phyloP scores from a whole-genome alignment of 345 rosid genomes.

The Hibiscus mutabilis region DNA sequence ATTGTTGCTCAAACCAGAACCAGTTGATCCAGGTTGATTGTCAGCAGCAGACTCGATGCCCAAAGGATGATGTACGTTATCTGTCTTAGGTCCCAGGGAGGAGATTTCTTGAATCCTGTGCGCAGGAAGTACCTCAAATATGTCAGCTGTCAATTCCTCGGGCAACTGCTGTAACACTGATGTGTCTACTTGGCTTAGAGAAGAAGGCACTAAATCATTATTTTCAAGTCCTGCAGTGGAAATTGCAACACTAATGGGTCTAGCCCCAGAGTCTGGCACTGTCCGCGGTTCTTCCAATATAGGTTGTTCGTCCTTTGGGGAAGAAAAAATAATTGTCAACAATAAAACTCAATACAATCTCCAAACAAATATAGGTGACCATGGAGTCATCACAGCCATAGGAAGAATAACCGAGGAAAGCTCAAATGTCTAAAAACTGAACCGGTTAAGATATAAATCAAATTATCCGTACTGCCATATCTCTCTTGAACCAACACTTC shows the following conservation, averaged over 20 bases:
- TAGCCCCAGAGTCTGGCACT: conserved; percentile 18
- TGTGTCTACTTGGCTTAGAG: conserved; percentile 74
- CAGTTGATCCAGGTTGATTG: conserved; percentile 23
- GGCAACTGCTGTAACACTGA: conserved; percentile 80
- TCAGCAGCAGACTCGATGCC: conserved; percentile 24
- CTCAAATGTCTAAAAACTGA: background rate
- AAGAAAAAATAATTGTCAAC: background rate
- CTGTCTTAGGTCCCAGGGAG: conserved; percentile 20
- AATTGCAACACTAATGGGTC: conserved; percentile 25
- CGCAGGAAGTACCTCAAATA: conserved; percentile 56
- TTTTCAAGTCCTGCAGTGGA: conserved; percentile 17
- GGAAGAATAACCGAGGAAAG: background rate
- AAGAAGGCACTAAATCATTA: conserved; percentile 59
- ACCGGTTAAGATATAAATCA: background rate
- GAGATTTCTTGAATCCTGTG: conserved; percentile 38
- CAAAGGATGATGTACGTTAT: conserved; percentile 26
- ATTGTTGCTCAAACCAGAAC: conserved; percentile 17
- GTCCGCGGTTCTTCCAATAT: conserved; percentile 10
- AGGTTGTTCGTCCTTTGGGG: conserved; percentile 21
- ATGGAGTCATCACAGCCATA: background rate
- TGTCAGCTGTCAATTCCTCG: conserved; percentile 62
- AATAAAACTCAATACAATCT: background rate
- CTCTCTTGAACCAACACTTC: background rate
- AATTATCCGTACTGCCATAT: background rate
- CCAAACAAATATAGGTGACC: background rate